Evolutionary conservation across 345 rosid species (phyloP).

Genomic region (Gossypium raimondii): DNA sequence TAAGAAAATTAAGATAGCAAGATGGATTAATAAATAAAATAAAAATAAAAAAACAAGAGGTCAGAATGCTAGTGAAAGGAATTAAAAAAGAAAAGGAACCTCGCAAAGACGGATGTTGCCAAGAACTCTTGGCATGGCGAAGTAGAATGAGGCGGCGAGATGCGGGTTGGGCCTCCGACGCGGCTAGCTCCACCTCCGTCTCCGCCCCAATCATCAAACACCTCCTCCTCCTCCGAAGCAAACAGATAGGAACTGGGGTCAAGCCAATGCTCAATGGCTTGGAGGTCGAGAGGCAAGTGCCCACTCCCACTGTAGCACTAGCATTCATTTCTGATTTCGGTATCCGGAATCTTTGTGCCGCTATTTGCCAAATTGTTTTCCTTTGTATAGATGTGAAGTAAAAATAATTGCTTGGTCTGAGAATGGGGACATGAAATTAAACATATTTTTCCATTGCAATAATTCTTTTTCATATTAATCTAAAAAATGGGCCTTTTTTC

Average conservation of each 20-base stretch:
- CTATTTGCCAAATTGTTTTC: not conserved
- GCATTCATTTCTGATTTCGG: slow-evolving; percentile 2
- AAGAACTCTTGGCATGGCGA: slow-evolving; percentile 93
- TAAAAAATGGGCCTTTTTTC: too few species aligned
- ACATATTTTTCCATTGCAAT: too few species aligned
- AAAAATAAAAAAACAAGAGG: too few species aligned
- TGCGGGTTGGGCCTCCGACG: slow-evolving; percentile 27
- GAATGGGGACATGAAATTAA: not conserved
- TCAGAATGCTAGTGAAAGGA: not conserved
- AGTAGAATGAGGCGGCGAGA: slow-evolving; percentile 87
- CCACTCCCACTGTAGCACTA: not conserved
- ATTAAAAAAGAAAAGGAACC: slow-evolving; percentile 30
- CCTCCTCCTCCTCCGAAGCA: slow-evolving; percentile 1
- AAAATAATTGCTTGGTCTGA: not conserved
- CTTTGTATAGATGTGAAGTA: not conserved
- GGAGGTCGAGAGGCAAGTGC: slow-evolving; percentile 5
- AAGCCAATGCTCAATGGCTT: not conserved
- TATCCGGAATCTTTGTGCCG: not conserved
- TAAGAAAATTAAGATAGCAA: not conserved
- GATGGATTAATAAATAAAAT: not conserved
- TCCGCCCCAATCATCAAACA: slow-evolving; percentile 23
- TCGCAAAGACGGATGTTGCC: slow-evolving; percentile 61
- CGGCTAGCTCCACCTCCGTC: slow-evolving; percentile 19
- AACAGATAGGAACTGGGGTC: slow-evolving; percentile 2
- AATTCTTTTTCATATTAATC: too few species aligned